Conservation (phyloP, 2,329 filamentous ascomycete genomes). For the Claviceps sp. region DNA sequence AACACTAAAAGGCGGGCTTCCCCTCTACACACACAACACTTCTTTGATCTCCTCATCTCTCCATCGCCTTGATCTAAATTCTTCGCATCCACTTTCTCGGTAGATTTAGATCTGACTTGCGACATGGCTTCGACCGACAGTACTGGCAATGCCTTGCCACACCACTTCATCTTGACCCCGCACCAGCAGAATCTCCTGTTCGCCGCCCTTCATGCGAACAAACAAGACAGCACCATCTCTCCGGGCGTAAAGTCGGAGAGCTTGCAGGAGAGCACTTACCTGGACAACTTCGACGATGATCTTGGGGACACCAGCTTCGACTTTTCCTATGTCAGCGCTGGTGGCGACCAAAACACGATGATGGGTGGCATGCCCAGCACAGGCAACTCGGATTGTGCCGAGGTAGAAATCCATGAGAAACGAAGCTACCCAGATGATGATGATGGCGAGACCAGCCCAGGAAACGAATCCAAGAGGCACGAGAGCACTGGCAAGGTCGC, state of each 20-base stretch:
- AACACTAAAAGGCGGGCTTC: too few species aligned
- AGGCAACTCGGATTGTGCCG: constrained; percentile 44
- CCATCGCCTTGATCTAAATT: too few species aligned
- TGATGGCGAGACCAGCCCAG: constrained; percentile 42
- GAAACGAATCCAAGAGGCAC: constrained; percentile 51
- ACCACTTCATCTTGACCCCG: constrained; percentile 56
- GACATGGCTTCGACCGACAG: constrained; percentile 38
- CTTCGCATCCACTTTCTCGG: too few species aligned
- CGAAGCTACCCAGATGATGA: constrained; percentile 59
- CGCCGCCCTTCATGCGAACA: constrained; percentile 64
- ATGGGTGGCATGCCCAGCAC: constrained; percentile 58
- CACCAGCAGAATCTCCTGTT: constrained; percentile 66
- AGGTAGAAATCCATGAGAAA: constrained; percentile 48
- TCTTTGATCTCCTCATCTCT: too few species aligned
- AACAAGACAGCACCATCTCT: constrained; percentile 20
- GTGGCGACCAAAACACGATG: constrained; percentile 45
- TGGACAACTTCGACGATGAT: constrained; percentile 65
- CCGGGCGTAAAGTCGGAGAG: constrained; percentile 24
- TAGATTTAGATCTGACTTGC: neutral
- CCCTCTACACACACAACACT: too few species aligned
- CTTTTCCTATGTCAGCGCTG: constrained; percentile 36
- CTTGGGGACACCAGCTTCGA: constrained; percentile 69
- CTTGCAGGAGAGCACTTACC: constrained; percentile 64
- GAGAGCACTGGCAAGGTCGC: constrained; percentile 74
- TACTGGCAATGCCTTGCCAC: constrained; percentile 26